phyloP scores from a whole-genome alignment of 1,139 yeast species.

The Kodamaea anthophila region DNA sequence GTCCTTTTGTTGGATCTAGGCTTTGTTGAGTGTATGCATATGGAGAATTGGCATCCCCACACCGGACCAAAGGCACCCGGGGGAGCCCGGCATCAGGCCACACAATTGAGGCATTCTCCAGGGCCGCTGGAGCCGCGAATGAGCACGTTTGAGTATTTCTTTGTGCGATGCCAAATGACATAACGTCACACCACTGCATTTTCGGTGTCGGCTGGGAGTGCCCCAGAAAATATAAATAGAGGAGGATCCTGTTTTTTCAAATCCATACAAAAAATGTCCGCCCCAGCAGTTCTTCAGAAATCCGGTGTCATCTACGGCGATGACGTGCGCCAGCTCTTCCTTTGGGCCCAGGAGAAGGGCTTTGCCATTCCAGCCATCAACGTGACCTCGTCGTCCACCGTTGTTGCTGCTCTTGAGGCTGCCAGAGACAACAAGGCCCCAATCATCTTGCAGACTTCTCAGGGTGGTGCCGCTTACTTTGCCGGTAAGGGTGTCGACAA shows the following conservation, averaged over 20 bases:
- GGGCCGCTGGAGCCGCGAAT: no score
- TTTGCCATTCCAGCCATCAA: slow-evolving; percentile 98
- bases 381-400: slow-evolving; percentile 96
- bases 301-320: slow-evolving; percentile 99
- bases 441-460: slow-evolving; percentile 93
- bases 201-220: slow-evolving; percentile 2
- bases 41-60: no score
- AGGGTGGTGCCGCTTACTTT: slow-evolving; percentile 99
- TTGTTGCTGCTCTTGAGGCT: slow-evolving; percentile 94
- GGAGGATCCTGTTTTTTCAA: not conserved
- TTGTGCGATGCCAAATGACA: no score
- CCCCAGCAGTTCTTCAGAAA: slow-evolving; percentile 69
- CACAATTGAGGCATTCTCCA: no score
- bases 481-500: slow-evolving; percentile 99
- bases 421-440: slow-evolving; percentile 96
- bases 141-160: no score
- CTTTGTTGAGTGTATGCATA: no score
- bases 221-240: slow-evolving; percentile 2
- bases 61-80: no score
- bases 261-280: slow-evolving; percentile 26
- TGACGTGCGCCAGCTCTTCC: slow-evolving; percentile 87
- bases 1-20: no score
- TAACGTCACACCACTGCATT: no score
- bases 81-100: no score
- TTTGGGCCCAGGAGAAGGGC: slow-evolving; percentile 87